Evolutionary conservation across 257 asterid species (phyloP), one percentile per base, ranked within the genome.

Genomic region (Thymus mandschuricus): DNA sequence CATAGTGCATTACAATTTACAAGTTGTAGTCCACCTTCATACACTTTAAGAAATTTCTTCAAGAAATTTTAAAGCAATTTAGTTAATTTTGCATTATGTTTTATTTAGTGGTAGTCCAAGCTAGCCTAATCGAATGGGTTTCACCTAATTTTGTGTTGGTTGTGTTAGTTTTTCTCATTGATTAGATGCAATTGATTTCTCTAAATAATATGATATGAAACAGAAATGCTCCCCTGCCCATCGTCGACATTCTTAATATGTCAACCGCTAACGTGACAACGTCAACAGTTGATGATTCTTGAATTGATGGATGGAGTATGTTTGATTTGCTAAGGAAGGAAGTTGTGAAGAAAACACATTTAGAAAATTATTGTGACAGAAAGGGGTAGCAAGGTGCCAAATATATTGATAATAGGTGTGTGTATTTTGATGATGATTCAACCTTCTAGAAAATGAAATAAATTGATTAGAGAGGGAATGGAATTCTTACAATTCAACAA

Each of bases 351-450:
- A 44, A 21, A 44, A 21, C 51, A 43, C 38, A 12, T 30, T 30
- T 43, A 8, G 35, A 52, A 45, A 54, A 15, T 8, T 29, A 11
- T 64, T 2, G 3, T 55, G 50, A 65, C 2, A 2, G 13, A 40
- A 28, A 51, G 34, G 65, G 68, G 38, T 74, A 33, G n/a, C 29
- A 66, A 46, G 56, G 3, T 35, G 73, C 21, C n/a, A 13, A 52
- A 4, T 64, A 56, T 44, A 38, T 31, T 49, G 50, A 56, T 55
- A 46, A 21, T 28, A 35, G 4, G 27, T 56, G 8, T 0, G 10
- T 27, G 41, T 57, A 35, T 67, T 13, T 8, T 58, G 69, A 43
- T 58, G 66, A 57, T 44, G 6, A 34, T 68, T 69, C 51, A 64
- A 64, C 68, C 10, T 70, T 59, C 44, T 70, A 34, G 56, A 55